Evolutionary conservation across 352 stramenopile genomes (phyloP).

Genomic region (Phytophthora cactorum): DNA sequence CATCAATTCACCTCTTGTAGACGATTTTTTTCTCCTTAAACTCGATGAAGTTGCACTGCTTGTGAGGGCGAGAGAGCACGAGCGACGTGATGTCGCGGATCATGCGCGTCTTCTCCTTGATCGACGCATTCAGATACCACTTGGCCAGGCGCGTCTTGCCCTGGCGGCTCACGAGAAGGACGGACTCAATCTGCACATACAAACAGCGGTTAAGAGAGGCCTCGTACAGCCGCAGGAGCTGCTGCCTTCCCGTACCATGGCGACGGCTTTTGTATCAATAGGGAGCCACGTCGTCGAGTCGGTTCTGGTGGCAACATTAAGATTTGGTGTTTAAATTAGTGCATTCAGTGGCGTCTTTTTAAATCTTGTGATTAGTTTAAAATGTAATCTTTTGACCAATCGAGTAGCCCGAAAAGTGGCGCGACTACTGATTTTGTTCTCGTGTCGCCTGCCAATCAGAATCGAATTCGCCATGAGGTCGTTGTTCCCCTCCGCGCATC

Average conservation of each 20-base stretch:
- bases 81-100: constrained; percentile 90
- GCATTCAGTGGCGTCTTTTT: neutral
- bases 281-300: constrained; percentile 16
- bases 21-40: constrained; percentile 99
- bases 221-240: neutral
- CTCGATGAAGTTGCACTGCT: constrained; percentile 96
- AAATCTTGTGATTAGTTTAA: neutral
- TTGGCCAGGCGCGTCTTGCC: constrained; percentile 93
- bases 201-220: neutral
- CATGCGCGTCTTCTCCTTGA: constrained; percentile 89
- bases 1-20: constrained; percentile 88
- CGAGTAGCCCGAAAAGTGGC: neutral
- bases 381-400: neutral
- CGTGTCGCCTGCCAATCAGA: constrained; percentile 37
- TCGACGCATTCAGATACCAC: constrained; percentile 85
- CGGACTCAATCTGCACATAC: constrained; percentile 77
- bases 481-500: constrained; percentile 4
- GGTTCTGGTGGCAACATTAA: neutral
- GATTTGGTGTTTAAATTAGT: neutral
- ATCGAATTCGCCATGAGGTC: constrained; percentile 11
- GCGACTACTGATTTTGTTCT: neutral
- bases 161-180: constrained; percentile 92
- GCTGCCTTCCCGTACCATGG: constrained; percentile 22
- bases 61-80: constrained; percentile 84
- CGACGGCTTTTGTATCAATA: constrained; percentile 2